Conservation (phyloP, 345 rosid species). For the Acer negundo region DNA sequence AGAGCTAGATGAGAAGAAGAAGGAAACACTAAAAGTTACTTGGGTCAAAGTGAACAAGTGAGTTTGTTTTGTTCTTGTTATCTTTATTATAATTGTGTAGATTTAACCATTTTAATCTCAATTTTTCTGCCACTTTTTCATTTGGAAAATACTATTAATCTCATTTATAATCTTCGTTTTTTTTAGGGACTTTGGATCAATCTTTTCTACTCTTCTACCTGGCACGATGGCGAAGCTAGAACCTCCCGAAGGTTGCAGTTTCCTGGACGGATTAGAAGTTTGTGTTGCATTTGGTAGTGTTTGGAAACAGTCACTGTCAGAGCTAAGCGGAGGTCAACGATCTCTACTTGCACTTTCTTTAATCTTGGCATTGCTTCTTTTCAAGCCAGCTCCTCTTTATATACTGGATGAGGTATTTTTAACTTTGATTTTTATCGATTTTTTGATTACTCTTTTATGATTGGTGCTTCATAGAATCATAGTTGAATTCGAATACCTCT, state of each 20-base stretch:
- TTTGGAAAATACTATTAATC: slow-evolving; percentile 6
- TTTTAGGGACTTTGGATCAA: slow-evolving; percentile 89
- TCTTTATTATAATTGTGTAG: neutral
- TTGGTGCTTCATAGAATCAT: neutral
- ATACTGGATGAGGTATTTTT: slow-evolving; percentile 85
- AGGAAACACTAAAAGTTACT: slow-evolving; percentile 85
- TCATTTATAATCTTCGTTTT: neutral
- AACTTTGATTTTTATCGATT: neutral
- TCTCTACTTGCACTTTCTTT: slow-evolving; percentile 93
- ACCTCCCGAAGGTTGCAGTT: slow-evolving; percentile 85
- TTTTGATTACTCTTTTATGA: neutral
- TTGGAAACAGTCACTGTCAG: slow-evolving; percentile 96
- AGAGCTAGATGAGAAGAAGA: slow-evolving; percentile 89
- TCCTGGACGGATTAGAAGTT: slow-evolving; percentile 95
- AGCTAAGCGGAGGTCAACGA: slow-evolving; percentile 92
- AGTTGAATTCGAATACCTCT: slow-evolving; percentile 12
- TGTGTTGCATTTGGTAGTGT: slow-evolving; percentile 94
- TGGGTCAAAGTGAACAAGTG: slow-evolving; percentile 94
- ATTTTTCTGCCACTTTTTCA: slow-evolving; percentile 7
- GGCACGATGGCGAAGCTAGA: slow-evolving; percentile 76
- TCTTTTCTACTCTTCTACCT: slow-evolving; percentile 89
- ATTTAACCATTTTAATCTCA: slow-evolving; percentile 1
- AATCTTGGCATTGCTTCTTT: slow-evolving; percentile 91
- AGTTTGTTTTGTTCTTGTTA: slow-evolving; percentile 20
- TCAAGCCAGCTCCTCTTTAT: slow-evolving; percentile 98